Conservation (phyloP, 176 grass and related monocot species). For the Panicum miliaceum region DNA sequence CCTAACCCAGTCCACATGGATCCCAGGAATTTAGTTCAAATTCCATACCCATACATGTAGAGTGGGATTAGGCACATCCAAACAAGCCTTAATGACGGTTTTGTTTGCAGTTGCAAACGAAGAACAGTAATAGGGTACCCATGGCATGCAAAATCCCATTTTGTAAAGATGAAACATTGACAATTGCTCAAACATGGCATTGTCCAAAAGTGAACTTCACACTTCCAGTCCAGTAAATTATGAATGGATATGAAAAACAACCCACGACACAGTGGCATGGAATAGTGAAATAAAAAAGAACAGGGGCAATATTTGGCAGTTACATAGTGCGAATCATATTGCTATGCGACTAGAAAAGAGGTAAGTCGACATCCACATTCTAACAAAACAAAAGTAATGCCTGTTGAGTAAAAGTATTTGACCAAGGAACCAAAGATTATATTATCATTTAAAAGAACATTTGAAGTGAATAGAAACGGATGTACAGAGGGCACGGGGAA, state of each 20-base stretch:
- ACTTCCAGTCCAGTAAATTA: background rate
- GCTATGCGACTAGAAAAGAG: background rate
- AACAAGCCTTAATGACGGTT: background rate
- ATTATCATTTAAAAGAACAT: constrained; percentile 4
- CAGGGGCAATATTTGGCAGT: background rate
- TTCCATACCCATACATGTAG: background rate
- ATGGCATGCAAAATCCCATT: background rate
- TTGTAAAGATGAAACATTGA: background rate
- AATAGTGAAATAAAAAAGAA: background rate
- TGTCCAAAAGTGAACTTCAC: background rate
- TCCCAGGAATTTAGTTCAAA: background rate
- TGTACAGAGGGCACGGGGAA: background rate
- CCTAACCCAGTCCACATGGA: background rate
- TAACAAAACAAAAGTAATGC: constrained; percentile 23
- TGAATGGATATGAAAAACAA: background rate
- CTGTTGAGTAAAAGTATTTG: background rate
- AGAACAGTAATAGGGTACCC: constrained; percentile 10
- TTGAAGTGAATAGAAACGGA: constrained; percentile 8
- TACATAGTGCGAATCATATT: constrained; percentile 1
- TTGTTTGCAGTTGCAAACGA: background rate
- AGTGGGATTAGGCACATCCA: background rate
- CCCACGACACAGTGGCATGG: background rate
- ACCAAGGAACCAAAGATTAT: background rate
- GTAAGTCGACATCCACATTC: background rate
- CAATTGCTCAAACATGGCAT: background rate